A percentile compares a stretch with the other conserved stretches of the same genome.
These are phyloP conservation scores for Pulveroboletus frians DNA, from an alignment of 768 basidiomycete species.

Conservation along the genomic window DNA sequence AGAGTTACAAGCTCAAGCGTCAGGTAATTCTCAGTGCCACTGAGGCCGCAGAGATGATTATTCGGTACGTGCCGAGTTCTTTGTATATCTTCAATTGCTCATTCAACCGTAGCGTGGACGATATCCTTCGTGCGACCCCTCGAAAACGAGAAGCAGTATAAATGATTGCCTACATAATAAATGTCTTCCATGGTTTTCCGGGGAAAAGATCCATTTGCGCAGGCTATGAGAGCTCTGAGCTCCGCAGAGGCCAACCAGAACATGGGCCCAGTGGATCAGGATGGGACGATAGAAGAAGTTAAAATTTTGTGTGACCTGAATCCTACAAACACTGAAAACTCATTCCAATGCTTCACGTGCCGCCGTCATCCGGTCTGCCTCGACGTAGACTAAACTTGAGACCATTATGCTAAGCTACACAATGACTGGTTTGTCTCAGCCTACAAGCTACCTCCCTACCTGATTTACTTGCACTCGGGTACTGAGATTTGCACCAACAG, in stretches of 20 bases:
- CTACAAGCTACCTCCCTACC: no score
- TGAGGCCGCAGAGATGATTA: conserved; percentile 98
- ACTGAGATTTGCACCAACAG: no score
- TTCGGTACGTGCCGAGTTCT: conserved; percentile 52
- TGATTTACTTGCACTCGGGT: no score
- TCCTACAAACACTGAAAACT: no score
- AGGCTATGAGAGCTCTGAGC: not conserved
- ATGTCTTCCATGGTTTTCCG: not conserved
- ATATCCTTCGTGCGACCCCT: conserved; percentile 83
- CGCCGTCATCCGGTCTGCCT: no score
- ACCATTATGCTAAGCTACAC: no score
- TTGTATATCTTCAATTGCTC: not conserved
- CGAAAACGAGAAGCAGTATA: conserved; percentile 79
- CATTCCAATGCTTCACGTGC: no score
- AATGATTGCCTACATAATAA: conserved; percentile 5
- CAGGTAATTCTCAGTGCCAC: conserved; percentile 93
- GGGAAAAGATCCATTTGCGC: not conserved
- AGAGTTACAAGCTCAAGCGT: conserved; percentile 95
- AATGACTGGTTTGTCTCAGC: no score
- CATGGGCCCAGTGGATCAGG: not conserved
- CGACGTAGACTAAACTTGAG: no score
- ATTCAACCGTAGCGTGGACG: conserved; percentile 64
- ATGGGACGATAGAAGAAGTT: no score
- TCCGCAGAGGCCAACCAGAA: not conserved
- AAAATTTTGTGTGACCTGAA: no score